Conservation (phyloP, 768 basidiomycete species). For the Crassisporium funariophilum region DNA sequence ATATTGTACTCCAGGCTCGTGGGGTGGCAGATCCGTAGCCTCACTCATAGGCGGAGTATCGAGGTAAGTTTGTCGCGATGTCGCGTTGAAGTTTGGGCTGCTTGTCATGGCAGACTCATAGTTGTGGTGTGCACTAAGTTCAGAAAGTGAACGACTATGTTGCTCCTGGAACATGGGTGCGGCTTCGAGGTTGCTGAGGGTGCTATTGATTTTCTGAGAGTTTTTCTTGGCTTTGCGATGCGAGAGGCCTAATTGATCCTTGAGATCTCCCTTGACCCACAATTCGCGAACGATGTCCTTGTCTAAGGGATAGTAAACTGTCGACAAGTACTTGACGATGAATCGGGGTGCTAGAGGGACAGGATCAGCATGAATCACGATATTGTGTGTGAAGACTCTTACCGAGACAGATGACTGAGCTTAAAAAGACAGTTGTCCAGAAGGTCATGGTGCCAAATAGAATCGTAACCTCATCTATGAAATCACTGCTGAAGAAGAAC, state of each 20-base stretch:
- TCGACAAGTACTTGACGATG: constrained; percentile 68
- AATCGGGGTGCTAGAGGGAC: constrained; percentile 70
- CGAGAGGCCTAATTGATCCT: constrained; percentile 74
- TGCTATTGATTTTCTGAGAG: constrained; percentile 42
- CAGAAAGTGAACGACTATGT: constrained; percentile 67
- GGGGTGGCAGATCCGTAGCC: constrained; percentile 26
- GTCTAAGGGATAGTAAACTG: constrained; percentile 80
- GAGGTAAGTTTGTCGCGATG: constrained; percentile 46
- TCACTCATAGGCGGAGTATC: constrained; percentile 46
- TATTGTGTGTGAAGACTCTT: constrained; percentile 13
- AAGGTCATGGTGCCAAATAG: constrained; percentile 81
- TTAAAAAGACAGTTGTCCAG: constrained; percentile 78
- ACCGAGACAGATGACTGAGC: constrained; percentile 75
- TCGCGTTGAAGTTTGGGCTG: constrained; percentile 35
- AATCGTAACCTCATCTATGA: constrained; percentile 69
- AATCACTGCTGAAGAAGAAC: constrained; percentile 71
- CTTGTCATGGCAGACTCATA: constrained; percentile 52
- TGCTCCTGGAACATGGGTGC: constrained; percentile 72
- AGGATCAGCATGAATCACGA: not conserved
- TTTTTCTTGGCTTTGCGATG: constrained; percentile 61
- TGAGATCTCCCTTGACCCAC: constrained; percentile 84
- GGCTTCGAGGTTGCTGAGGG: constrained; percentile 50
- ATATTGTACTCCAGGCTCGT: constrained; percentile 29
- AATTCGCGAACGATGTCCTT: constrained; percentile 91
- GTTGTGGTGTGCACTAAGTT: constrained; percentile 40